Evolutionary conservation across 768 basidiomycete species (phyloP).

Genomic region (Pisolithus marmoratus): DNA sequence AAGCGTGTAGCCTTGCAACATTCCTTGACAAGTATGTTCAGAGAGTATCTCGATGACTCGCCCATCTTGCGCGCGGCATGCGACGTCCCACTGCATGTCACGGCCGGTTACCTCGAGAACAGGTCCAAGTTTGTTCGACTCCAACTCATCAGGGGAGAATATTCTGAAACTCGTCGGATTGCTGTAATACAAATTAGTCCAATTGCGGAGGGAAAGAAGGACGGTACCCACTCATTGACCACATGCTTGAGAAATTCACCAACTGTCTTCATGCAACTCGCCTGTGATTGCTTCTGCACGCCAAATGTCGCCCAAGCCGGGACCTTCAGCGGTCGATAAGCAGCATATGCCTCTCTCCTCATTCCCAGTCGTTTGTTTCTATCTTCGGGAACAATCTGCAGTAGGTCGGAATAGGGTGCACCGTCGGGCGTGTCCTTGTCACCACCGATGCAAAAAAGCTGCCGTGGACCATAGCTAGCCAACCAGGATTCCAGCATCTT

Average conservation of each 20-base stretch:
- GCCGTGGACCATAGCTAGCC: constrained; percentile 57
- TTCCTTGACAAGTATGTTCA: constrained; percentile 85
- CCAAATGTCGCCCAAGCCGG: constrained; percentile 61
- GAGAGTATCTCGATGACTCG: constrained; percentile 86
- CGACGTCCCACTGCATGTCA: constrained; percentile 83
- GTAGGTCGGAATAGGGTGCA: constrained; percentile 47
- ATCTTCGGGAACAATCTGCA: constrained; percentile 51
- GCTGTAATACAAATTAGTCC: constrained; percentile 25
- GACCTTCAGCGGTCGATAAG: constrained; percentile 53
- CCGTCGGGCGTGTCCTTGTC: constrained; percentile 32
- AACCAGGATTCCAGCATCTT: constrained; percentile 66
- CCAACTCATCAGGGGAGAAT: constrained; percentile 86
- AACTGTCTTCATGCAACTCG: constrained; percentile 73
- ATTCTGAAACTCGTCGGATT: constrained; percentile 81
- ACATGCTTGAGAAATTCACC: constrained; percentile 55
- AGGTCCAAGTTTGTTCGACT: constrained; percentile 84
- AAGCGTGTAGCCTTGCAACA: constrained; percentile 89
- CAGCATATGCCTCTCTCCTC: constrained; percentile 60
- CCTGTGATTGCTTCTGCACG: constrained; percentile 48
- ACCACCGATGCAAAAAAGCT: constrained; percentile 48
- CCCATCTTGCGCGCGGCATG: constrained; percentile 63
- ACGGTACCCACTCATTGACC: constrained; percentile 40
- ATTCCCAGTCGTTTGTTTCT: constrained; percentile 62
- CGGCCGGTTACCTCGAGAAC: constrained; percentile 63
- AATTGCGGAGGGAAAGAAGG: neutral